Evolutionary conservation across 768 basidiomycete species (phyloP).

Genomic region (Rhodotorula graminis): DNA sequence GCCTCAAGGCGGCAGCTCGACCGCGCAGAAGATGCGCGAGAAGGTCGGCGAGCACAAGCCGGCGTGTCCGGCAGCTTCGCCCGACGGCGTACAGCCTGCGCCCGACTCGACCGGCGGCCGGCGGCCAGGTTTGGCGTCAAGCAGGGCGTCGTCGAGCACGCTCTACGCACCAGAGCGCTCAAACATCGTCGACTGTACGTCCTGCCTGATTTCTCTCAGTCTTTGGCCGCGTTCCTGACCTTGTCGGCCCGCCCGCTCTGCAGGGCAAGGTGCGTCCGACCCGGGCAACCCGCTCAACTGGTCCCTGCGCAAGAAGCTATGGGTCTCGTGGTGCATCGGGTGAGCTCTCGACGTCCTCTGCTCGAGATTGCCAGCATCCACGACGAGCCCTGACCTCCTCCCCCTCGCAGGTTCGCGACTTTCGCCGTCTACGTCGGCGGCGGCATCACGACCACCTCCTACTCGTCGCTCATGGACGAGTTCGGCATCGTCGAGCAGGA

Average conservation of each 20-base stretch:
- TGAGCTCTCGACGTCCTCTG: background rate
- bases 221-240: background rate
- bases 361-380: rapidly evolving
- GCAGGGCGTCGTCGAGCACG: too few relatives aligned
- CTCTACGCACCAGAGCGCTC: too few relatives aligned
- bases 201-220: too few relatives aligned
- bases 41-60: too few relatives aligned
- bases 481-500: constrained; percentile 29
- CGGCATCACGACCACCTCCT: constrained; percentile 18
- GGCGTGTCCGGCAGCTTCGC: too few relatives aligned
- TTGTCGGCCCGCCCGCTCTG: background rate
- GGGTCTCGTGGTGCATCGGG: constrained; percentile 15
- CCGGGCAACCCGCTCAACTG: constrained; percentile 37
- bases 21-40: background rate
- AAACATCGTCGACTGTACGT: too few relatives aligned
- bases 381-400: background rate
- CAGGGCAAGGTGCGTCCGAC: constrained; percentile 27
- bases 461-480: constrained; percentile 9
- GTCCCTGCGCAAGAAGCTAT: constrained; percentile 2
- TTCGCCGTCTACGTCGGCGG: background rate
- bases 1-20: background rate
- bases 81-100: too few relatives aligned
- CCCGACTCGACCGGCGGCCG: too few relatives aligned
- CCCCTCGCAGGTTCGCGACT: background rate
- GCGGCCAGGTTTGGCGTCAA: too few relatives aligned